Base-by-base conservation (phyloP, 1,284 basidiomycete species). In the Agaricales sp. region DNA sequence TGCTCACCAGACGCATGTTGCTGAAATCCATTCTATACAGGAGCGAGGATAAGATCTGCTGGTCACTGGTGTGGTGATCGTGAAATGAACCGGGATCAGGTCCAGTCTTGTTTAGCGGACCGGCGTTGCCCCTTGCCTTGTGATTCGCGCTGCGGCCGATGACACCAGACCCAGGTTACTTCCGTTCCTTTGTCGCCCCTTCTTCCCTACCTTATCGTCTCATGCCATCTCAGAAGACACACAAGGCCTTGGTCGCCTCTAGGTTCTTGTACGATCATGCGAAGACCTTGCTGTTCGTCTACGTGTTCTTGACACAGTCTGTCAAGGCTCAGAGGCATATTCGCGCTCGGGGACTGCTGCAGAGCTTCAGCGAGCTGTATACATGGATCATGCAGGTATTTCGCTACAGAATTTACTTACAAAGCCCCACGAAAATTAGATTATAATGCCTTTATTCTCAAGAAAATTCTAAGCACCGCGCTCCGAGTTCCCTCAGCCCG, bases 401-500 rank as follows among this genome's bases (percentile, higher is more conserved):
- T 45, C 8, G 8, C 44, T 13, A n/a, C n/a, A n/a, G n/a, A n/a
- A n/a, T n/a, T n/a, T n/a, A n/a, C n/a, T n/a, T n/a, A n/a, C n/a
- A n/a, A n/a, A n/a, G n/a, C n/a, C 26, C 14, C 26, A 6, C 26
- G 6, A 23, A 20, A 8, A 23, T 26, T 21, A 20, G 45, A n/a
- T 22, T 21, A 18, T 4, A 49, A 43, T 13, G 22, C 8, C 25
- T 52, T 14, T 13, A 45, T 45, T 22, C 23, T 22, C 20, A 52
- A 89, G 87, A 67, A 75, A 59, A 65, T 77, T 1, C 64, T 92
- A 16, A 65, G 73, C 2, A 65, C 92, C 3, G 67, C 79, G 2
- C 69, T 93, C 39, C 74, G 77, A 23, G 59, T 91, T 2, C 92
- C 92, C 1, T 66, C 79, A 0, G 77, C 78, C n/a, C 73, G 73